A percentile compares a stretch with the other conserved stretches of the same genome.
Evolutionary conservation across 2,329 filamentous ascomycete species (phyloP).

Genomic region (Monosporascus sp.): DNA sequence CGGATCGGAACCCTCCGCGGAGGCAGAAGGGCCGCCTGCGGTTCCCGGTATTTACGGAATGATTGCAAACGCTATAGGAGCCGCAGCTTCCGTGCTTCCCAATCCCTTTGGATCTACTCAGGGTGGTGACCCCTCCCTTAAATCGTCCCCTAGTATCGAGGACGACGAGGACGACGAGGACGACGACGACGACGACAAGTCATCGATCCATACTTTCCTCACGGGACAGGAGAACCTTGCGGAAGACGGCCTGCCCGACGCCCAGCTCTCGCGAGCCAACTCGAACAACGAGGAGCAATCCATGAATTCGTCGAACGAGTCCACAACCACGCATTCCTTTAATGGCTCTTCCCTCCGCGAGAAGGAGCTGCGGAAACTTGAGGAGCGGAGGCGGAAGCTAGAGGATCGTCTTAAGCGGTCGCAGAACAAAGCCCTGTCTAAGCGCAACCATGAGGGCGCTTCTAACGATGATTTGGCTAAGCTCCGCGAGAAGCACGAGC

Average conservation of each 20-base stretch:
- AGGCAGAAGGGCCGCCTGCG: slow-evolving; percentile 25
- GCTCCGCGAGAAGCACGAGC: slow-evolving; percentile 58
- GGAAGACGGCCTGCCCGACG: slow-evolving; percentile 1
- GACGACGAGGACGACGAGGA: slow-evolving; percentile 30
- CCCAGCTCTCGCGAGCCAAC: slow-evolving; percentile 15
- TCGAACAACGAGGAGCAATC: slow-evolving; percentile 22
- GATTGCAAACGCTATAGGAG: slow-evolving; percentile 47
- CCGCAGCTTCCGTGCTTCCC: slow-evolving; percentile 41
- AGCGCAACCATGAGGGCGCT: slow-evolving; percentile 41
- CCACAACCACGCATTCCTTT: slow-evolving; percentile 22
- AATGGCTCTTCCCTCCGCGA: slow-evolving; percentile 39
- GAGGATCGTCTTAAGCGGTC: slow-evolving; percentile 34
- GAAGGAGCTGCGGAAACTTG: slow-evolving; percentile 60
- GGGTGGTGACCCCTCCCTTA: slow-evolving; percentile 24
- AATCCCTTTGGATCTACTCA: slow-evolving; percentile 25
- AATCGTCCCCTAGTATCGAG: slow-evolving; percentile 8
- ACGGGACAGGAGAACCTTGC: slow-evolving; percentile 34
- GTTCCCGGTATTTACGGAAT: slow-evolving; percentile 50
- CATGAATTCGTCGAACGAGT: slow-evolving; percentile 33
- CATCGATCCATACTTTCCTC: slow-evolving; percentile 45
- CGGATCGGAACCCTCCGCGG: slow-evolving; percentile 13
- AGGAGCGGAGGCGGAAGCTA: slow-evolving; percentile 43
- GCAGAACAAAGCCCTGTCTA: slow-evolving; percentile 21
- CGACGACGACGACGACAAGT: slow-evolving; percentile 34
- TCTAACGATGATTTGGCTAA: slow-evolving; percentile 40